Evolutionary conservation across 2,329 filamentous ascomycete genomes (phyloP).

Genomic region (Zarea fungicola): DNA sequence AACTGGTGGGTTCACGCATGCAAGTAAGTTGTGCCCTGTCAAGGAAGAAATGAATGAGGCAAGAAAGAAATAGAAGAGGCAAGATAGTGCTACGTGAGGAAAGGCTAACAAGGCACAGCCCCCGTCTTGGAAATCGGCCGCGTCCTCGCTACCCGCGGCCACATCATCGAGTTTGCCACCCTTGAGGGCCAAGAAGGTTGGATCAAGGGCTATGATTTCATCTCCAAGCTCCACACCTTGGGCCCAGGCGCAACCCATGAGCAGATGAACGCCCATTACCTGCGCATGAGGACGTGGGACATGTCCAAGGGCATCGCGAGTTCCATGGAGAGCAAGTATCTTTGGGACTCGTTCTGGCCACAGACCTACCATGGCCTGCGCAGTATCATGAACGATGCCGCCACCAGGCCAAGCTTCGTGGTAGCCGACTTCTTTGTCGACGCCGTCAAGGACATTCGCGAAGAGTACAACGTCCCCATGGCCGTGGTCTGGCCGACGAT

Average conservation of each 20-base stretch:
- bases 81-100: too few relatives aligned
- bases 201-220: neutral
- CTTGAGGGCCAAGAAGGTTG: neutral
- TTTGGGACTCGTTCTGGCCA: slow-evolving; percentile 1
- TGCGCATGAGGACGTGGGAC: too few relatives aligned
- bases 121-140: neutral
- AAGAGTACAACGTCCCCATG: neutral
- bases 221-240: neutral
- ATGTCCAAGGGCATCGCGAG: neutral
- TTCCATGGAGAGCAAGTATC: neutral
- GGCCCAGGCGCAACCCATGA: neutral
- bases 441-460: neutral
- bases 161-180: neutral
- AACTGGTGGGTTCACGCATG: neutral
- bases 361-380: neutral
- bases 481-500: neutral
- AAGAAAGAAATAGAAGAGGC: too few relatives aligned
- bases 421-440: neutral
- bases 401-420: neutral
- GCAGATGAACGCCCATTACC: neutral
- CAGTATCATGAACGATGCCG: neutral
- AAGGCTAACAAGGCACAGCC: too few relatives aligned
- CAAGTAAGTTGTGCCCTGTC: neutral
- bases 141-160: neutral
- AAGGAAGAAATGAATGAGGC: neutral